Base-by-base conservation (phyloP, 208 protist genomes). In the Eutreptiella sp. region DNA sequence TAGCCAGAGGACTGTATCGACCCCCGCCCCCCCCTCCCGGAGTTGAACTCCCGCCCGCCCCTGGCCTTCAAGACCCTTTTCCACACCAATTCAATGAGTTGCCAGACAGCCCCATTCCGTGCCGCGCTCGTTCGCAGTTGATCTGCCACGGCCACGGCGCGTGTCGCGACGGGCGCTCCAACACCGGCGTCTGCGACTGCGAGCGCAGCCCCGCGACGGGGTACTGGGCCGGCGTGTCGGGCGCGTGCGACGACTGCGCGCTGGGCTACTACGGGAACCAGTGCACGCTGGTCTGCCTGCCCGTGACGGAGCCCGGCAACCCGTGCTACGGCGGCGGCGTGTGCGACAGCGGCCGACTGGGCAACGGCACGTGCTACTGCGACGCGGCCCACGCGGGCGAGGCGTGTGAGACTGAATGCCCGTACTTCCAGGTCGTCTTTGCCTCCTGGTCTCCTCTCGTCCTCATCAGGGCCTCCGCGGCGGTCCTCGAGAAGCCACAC, bases 261-360 rank as follows among this genome's bases (percentile, higher is more conserved):
- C 38, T 67, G 9, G 78, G 78, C 29, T 84, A 72, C 64, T 77
- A 62, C 42, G 78, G 78, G 5, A 16, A 38, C 21, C n/a, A 43
- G 41, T 84, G 74, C 46, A 34, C 62, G 1, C 21, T 32, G 0
- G 3, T 21, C 7, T 84, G 78, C 46, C n/a, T n/a, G n/a, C n/a
- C n/a, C n/a, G 33, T 35, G 53, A 23, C 9, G 7, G 58, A 27
- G 14, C 7, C 46, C 5, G 59, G 58, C 53, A 64, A 64, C 58
- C 48, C 58, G 28, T 47, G 29, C 24, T 45, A 23, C 45, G 7
- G 11, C 24, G 19, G 43, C 9, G 48, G n/a, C 5, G 43, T 7
- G 21, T 64, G 58, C 53, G 58, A 64, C 53, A 35, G 36, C 5
- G 58, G 58, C 7, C 27, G 48, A 16, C 45, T 50, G 5, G 26